phyloP scores from a whole-genome alignment of 108 stramenopile species.

The Pseudonitzschia pungens region DNA sequence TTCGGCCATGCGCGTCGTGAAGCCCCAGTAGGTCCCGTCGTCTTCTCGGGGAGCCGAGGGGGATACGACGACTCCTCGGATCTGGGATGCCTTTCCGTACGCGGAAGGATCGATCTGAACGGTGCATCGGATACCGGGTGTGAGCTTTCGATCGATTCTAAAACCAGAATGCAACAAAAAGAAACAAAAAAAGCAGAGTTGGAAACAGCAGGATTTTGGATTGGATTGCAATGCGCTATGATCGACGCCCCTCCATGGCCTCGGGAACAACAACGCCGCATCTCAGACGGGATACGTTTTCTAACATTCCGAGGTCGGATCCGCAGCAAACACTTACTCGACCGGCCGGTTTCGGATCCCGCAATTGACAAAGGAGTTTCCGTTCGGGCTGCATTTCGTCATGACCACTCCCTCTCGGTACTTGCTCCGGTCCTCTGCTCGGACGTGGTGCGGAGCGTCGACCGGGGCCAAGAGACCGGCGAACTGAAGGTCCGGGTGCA shows the following conservation, averaged over 20 bases:
- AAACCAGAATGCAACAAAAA: background rate
- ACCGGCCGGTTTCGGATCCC: constrained; percentile 78
- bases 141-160: constrained; percentile 71
- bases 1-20: constrained; percentile 84
- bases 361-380: constrained; percentile 77
- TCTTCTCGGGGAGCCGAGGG: constrained; percentile 85
- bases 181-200: background rate
- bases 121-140: constrained; percentile 89
- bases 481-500: constrained; percentile 94
- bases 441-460: constrained; percentile 97
- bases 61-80: constrained; percentile 76
- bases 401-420: constrained; percentile 95
- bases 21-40: constrained; percentile 96
- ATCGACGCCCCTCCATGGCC: no score
- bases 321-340: constrained; percentile 45
- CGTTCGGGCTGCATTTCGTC: constrained; percentile 43
- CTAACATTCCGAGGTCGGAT: background rate
- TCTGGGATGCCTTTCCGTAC: constrained; percentile 50
- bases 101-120: constrained; percentile 72
- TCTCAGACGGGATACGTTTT: no score
- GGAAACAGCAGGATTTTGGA: background rate
- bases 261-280: no score
- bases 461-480: constrained; percentile 93
- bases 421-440: constrained; percentile 76
- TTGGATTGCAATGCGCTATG: no score